phyloP scores from a whole-genome alignment of 2,329 filamentous ascomycete species.

The Apiospora rasikravindrae region DNA sequence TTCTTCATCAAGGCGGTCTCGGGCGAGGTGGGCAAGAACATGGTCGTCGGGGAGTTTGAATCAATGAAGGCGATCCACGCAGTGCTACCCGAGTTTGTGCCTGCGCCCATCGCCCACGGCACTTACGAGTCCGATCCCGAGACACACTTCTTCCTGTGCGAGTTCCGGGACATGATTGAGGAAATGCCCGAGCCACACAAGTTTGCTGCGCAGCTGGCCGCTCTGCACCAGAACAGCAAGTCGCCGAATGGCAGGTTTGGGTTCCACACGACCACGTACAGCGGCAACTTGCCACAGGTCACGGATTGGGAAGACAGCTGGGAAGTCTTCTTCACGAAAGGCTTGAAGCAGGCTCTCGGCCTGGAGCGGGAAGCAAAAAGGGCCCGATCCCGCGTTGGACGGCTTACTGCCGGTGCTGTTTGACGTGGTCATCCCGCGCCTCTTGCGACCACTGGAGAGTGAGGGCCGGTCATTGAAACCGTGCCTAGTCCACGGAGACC shows the following conservation, averaged over 20 bases:
- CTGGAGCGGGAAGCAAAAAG: constrained; percentile 25
- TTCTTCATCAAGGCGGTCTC: not conserved
- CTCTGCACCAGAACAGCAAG: constrained; percentile 25
- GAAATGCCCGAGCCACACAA: constrained; percentile 21
- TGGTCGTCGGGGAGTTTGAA: constrained; percentile 24
- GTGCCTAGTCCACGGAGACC: constrained; percentile 36
- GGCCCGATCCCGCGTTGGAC: constrained; percentile 18
- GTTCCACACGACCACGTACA: constrained; percentile 29
- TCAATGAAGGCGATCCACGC: constrained; percentile 27
- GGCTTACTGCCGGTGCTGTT: constrained; percentile 24
- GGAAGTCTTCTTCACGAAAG: constrained; percentile 31
- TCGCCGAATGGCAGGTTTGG: constrained; percentile 32
- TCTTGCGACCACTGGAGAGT: constrained; percentile 39
- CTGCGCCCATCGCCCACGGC: constrained; percentile 27
- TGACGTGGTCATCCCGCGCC: constrained; percentile 34
- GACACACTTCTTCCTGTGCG: constrained; percentile 40
- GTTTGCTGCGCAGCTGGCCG: constrained; percentile 23
- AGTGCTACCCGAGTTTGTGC: constrained; percentile 24
- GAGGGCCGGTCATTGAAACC: constrained; percentile 35
- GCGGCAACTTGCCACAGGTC: constrained; percentile 26
- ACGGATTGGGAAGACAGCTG: constrained; percentile 27
- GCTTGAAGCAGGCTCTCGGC: constrained; percentile 24
- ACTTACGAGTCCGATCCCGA: constrained; percentile 36
- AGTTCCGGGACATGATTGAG: constrained; percentile 23
- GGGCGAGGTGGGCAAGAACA: constrained; percentile 18